A percentile compares a stretch with the other conserved stretches of the same genome.
Evolutionary conservation across 108 stramenopile species (phyloP).

Genomic region (Skeletonema potamos): DNA sequence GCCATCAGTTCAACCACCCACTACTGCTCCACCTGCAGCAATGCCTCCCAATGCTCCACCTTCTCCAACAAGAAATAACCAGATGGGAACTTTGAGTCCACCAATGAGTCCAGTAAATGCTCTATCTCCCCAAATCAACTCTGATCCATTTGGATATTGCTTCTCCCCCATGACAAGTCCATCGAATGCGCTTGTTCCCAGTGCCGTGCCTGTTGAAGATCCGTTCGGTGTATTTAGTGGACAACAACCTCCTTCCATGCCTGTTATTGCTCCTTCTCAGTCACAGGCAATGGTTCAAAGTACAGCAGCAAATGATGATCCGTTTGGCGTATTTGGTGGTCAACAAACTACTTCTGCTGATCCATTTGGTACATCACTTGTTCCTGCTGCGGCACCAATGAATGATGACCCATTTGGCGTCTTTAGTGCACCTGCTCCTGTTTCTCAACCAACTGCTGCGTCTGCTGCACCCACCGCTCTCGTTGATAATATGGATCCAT

Average conservation of each 20-base stretch:
- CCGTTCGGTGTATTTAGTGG: slow-evolving; percentile 5
- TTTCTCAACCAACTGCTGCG: not conserved
- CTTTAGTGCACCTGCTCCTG: slow-evolving; percentile 15
- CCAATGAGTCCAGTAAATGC: slow-evolving; percentile 4
- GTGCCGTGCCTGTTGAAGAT: not conserved
- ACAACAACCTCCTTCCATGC: not conserved
- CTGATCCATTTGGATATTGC: slow-evolving; percentile 37
- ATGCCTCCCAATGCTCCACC: slow-evolving; percentile 15
- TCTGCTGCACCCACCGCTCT: not conserved
- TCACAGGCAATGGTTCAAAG: slow-evolving; percentile 28
- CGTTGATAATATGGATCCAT: slow-evolving; percentile 10
- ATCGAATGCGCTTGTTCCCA: slow-evolving; percentile 12
- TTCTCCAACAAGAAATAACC: not conserved
- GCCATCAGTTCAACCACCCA: slow-evolving; percentile 3
- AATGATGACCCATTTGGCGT: slow-evolving; percentile 29
- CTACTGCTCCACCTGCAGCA: slow-evolving; percentile 7
- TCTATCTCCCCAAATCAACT: not conserved
- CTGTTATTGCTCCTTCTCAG: not conserved
- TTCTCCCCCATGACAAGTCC: slow-evolving; percentile 34
- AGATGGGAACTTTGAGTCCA: not conserved
- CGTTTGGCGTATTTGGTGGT: slow-evolving; percentile 32
- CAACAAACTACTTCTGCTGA: slow-evolving; percentile 4
- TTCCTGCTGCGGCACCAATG: not conserved
- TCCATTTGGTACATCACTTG: slow-evolving; percentile 31
- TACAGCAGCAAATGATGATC: slow-evolving; percentile 18